Percentiles rank a stretch among this genome's conserved stretches.
Conservation (phyloP, 495 filamentous ascomycete genomes). For the Penicillium turbatum region DNA sequence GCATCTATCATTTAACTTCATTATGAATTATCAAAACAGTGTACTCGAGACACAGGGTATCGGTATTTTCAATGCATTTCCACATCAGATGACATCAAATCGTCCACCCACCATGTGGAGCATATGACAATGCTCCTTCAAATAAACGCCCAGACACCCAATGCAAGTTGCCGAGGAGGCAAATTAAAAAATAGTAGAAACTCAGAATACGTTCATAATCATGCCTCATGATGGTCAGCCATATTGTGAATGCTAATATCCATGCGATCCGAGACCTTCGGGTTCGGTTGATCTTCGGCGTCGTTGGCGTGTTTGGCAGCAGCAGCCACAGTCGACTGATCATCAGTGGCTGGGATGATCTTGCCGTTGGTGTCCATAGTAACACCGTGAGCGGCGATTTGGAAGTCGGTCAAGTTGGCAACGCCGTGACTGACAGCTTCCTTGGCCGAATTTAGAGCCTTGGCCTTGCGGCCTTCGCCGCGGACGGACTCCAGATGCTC, state of each 20-base stretch:
- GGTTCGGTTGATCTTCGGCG: slow-evolving; percentile 24
- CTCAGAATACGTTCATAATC: slow-evolving; percentile 10
- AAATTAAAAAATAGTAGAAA: slow-evolving; percentile 12
- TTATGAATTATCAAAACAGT: slow-evolving; percentile 2
- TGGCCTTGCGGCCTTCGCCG: slow-evolving; percentile 68
- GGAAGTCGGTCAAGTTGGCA: slow-evolving; percentile 57
- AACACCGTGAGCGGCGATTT: slow-evolving; percentile 60
- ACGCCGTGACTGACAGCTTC: slow-evolving; percentile 65
- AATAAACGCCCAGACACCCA: slow-evolving; percentile 14
- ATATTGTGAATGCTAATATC: slow-evolving; percentile 60
- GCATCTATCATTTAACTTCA: slow-evolving; percentile 5
- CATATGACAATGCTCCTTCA: slow-evolving; percentile 8
- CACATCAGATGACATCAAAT: slow-evolving; percentile 1
- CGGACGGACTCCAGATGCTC: slow-evolving; percentile 73
- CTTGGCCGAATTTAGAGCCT: slow-evolving; percentile 63
- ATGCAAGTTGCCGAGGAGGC: slow-evolving; percentile 6
- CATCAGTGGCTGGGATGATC: slow-evolving; percentile 43
- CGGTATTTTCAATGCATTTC: slow-evolving; percentile 8
- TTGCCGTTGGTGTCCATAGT: slow-evolving; percentile 54
- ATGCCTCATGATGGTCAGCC: slow-evolving; percentile 42
- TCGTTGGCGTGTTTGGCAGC: slow-evolving; percentile 10
- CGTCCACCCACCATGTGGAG: slow-evolving; percentile 1
- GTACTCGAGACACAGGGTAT: slow-evolving; percentile 5
- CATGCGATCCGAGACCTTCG: slow-evolving; percentile 50
- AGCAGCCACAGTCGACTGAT: neutral